Conservation (phyloP, 2,329 filamentous ascomycete species). For the Xylaria sp. region DNA sequence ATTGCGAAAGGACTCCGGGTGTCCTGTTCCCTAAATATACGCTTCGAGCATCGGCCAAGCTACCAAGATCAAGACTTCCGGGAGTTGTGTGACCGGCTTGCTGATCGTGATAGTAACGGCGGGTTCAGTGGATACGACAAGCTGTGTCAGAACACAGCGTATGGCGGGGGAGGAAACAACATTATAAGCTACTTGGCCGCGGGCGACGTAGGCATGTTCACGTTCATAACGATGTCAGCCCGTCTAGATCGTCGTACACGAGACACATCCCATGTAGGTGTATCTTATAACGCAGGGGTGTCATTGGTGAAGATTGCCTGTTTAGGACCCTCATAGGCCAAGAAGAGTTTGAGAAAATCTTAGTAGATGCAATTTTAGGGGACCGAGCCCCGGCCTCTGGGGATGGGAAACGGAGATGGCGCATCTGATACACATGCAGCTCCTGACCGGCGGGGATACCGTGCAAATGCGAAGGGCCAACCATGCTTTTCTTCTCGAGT, state of each 20-base stretch:
- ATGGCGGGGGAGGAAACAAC: not conserved
- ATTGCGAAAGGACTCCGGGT: not conserved
- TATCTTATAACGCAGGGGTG: not conserved
- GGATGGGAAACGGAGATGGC: not conserved
- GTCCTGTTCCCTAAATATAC: not conserved
- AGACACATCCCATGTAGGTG: no score
- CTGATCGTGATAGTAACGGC: no score
- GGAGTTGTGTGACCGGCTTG: no score
- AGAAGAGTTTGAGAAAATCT: not conserved
- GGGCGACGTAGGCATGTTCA: no score
- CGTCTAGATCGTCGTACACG: no score
- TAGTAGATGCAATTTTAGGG: not conserved
- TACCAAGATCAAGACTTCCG: not conserved
- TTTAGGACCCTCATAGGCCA: not conserved
- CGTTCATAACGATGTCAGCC: no score
- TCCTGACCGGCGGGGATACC: not conserved
- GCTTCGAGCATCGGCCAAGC: not conserved
- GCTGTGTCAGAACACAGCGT: no score
- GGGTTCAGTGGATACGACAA: not conserved
- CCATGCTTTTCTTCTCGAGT: not conserved
- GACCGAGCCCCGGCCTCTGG: not conserved
- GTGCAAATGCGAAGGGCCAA: not conserved
- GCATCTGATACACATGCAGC: not conserved
- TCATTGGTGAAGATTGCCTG: not conserved
- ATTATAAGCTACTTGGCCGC: not conserved